phyloP scores from a whole-genome alignment of 306 rosid genomes.

The Medicago truncatula region DNA sequence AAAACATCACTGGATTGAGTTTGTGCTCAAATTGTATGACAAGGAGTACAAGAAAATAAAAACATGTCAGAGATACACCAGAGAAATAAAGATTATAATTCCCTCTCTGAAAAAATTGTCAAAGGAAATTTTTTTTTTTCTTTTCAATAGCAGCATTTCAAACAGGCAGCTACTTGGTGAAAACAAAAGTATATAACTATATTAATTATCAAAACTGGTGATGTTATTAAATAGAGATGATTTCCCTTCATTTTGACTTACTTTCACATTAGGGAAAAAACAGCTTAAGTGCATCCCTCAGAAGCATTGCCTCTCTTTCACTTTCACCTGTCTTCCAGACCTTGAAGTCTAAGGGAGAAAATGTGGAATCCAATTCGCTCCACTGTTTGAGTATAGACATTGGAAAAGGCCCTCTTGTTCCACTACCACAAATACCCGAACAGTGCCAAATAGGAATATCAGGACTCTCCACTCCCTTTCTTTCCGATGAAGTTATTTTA shows the following conservation, averaged over 20 bases:
- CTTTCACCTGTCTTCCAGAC: conserved; percentile 76
- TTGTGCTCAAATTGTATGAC: conserved; percentile 14
- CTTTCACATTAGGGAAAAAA: conserved; percentile 19
- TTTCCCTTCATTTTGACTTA: conserved; percentile 18
- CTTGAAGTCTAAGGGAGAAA: conserved; percentile 47
- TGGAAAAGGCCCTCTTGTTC: conserved; percentile 57
- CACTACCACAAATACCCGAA: conserved; percentile 57
- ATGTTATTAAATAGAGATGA: conserved; percentile 1
- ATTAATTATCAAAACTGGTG: not conserved
- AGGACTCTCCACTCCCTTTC: conserved; percentile 42
- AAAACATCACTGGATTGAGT: not conserved
- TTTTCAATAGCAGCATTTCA: conserved; percentile 5
- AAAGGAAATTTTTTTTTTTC: not conserved
- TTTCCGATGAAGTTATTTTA: not conserved
- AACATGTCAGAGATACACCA: conserved; percentile 12
- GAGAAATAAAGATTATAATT: not conserved
- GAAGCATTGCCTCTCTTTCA: conserved; percentile 57
- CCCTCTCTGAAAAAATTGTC: not conserved
- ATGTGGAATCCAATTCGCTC: conserved; percentile 41
- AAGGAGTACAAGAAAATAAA: not conserved
- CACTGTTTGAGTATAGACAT: conserved; percentile 58
- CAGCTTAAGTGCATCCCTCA: conserved; percentile 56
- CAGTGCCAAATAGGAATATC: conserved; percentile 51
- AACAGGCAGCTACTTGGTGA: conserved; percentile 21
- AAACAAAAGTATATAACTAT: not conserved